phyloP scores from a whole-genome alignment of 2,329 filamentous ascomycete genomes.

The Teratosphaeria viscida region DNA sequence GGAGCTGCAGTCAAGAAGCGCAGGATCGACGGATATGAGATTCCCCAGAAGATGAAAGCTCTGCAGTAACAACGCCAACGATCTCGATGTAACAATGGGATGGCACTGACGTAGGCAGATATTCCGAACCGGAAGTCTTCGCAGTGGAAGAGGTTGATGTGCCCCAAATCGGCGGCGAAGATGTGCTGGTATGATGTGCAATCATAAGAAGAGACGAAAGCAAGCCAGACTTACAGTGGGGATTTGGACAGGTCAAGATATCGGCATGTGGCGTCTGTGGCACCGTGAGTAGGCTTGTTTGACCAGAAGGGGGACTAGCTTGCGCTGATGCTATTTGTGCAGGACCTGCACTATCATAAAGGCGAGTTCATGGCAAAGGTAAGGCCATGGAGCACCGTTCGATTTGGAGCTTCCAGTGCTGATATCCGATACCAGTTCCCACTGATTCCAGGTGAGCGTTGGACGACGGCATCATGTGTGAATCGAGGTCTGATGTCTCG shows the following conservation, averaged over 20 bases:
- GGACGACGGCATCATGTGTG: slow-evolving; percentile 26
- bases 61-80: neutral
- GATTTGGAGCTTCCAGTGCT: neutral
- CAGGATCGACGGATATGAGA: neutral
- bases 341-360: slow-evolving; percentile 50
- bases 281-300: neutral
- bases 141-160: slow-evolving; percentile 4
- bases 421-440: slow-evolving; percentile 7
- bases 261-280: slow-evolving; percentile 4
- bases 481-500: neutral
- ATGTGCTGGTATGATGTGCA: slow-evolving; percentile 3
- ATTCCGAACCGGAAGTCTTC: slow-evolving; percentile 2
- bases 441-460: slow-evolving; percentile 9
- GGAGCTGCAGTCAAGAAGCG: neutral
- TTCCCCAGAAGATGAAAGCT: slow-evolving; percentile 4
- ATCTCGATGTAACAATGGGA: neutral
- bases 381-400: neutral
- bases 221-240: neutral
- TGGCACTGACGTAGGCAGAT: neutral
- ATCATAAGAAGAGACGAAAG: neutral
- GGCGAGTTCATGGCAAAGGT: slow-evolving; percentile 48
- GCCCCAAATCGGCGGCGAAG: slow-evolving; percentile 1
- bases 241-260: slow-evolving; percentile 3
- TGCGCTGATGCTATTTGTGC: neutral
- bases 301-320: no score